Percentiles rank a stretch among this genome's conserved stretches.
phyloP scores from a whole-genome alignment of 2,329 filamentous ascomycete species.

The Fusarium clavum region DNA sequence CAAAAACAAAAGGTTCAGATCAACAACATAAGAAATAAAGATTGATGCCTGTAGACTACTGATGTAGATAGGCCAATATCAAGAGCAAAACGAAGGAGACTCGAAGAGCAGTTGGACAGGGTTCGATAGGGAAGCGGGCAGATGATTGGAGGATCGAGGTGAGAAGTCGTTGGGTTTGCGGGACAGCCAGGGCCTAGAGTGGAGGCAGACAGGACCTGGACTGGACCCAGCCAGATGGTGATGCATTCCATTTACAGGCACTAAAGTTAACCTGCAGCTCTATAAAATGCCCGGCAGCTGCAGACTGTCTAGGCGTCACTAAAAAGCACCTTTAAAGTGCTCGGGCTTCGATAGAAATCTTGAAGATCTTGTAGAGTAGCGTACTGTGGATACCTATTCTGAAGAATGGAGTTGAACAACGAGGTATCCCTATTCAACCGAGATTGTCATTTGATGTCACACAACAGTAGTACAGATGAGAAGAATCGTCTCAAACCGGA shows the following conservation, averaged over 20 bases:
- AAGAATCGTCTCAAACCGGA: background rate
- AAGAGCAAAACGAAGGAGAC: conserved; percentile 45
- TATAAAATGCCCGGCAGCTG: conserved; percentile 13
- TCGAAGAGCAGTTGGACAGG: conserved; percentile 41
- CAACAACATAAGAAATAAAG: conserved; percentile 32
- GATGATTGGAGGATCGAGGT: conserved; percentile 45
- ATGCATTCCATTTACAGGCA: conserved; percentile 33
- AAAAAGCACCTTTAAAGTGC: background rate
- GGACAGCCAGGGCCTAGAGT: conserved; percentile 34
- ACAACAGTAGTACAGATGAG: background rate
- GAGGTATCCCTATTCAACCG: background rate
- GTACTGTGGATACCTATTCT: background rate
- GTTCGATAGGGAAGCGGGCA: conserved; percentile 38
- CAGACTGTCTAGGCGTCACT: background rate
- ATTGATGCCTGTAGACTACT: conserved; percentile 25
- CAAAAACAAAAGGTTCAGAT: conserved; percentile 6
- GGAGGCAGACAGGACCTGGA: conserved; percentile 29
- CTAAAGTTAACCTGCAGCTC: conserved; percentile 16
- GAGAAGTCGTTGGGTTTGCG: conserved; percentile 32
- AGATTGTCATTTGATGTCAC: background rate
- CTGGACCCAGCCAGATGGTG: conserved; percentile 31
- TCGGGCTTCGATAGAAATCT: background rate
- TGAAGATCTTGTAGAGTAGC: conserved; percentile 3
- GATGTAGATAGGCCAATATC: conserved; percentile 22
- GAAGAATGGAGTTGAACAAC: background rate